Conservation (phyloP, 1,139 yeast genomes). For the Citeromyces hawaiiensis region DNA sequence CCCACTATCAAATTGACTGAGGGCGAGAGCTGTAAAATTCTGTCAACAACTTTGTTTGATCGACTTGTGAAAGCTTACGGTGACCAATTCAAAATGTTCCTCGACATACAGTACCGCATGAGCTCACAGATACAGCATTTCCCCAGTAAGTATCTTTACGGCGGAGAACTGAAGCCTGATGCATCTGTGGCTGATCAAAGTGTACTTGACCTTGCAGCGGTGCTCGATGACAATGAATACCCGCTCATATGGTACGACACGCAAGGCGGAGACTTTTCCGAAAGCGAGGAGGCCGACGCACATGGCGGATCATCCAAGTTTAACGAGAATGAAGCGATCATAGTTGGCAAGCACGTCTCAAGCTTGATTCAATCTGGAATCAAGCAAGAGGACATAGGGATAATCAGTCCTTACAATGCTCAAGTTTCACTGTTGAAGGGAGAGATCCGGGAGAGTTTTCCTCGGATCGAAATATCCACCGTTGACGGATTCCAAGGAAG, state of each 20-base stretch:
- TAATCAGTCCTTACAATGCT: slow-evolving; percentile 83
- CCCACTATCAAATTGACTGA: slow-evolving; percentile 50
- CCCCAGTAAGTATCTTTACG: slow-evolving; percentile 59
- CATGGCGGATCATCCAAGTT: slow-evolving; percentile 39
- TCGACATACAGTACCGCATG: slow-evolving; percentile 84
- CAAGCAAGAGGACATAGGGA: slow-evolving; percentile 44
- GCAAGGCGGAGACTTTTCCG: slow-evolving; percentile 70
- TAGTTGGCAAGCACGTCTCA: slow-evolving; percentile 45
- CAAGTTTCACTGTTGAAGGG: slow-evolving; percentile 58
- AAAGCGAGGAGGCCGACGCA: slow-evolving; percentile 22
- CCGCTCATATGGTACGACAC: slow-evolving; percentile 80
- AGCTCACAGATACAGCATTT: slow-evolving; percentile 65
- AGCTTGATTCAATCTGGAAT: slow-evolving; percentile 36
- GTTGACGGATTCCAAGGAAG: slow-evolving; percentile 94
- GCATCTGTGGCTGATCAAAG: slow-evolving; percentile 37
- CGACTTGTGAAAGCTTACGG: slow-evolving; percentile 37
- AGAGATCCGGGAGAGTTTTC: slow-evolving; percentile 15
- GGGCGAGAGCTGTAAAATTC: slow-evolving; percentile 19
- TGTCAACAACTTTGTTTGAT: slow-evolving; percentile 69
- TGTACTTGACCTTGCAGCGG: slow-evolving; percentile 44
- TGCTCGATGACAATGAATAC: slow-evolving; percentile 24
- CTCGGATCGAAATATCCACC: slow-evolving; percentile 65
- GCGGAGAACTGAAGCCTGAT: slow-evolving; percentile 49
- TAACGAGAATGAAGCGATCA: slow-evolving; percentile 59
- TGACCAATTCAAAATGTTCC: slow-evolving; percentile 37